Evolutionary conservation across 2,329 filamentous ascomycete genomes (phyloP).

Genomic region (Colletotrichum tofieldiae): DNA sequence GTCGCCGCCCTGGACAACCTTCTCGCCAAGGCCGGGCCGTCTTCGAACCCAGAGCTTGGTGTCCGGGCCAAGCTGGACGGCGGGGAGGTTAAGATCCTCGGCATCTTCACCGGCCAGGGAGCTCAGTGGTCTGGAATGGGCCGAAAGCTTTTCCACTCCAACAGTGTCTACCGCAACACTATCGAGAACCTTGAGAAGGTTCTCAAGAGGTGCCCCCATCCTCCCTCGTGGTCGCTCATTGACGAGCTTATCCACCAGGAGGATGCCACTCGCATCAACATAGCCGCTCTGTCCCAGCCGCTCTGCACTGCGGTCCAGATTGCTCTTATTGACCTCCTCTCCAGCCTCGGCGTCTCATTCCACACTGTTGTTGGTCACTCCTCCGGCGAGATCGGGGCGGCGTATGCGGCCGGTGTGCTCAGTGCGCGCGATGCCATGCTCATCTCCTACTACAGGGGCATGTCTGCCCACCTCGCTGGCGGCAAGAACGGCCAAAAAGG

Average conservation of each 20-base stretch:
- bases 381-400: slow-evolving; percentile 53
- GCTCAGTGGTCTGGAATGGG: slow-evolving; percentile 55
- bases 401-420: slow-evolving; percentile 52
- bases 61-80: slow-evolving; percentile 38
- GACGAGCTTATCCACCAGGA: slow-evolving; percentile 43
- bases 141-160: slow-evolving; percentile 43
- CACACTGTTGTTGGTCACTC: slow-evolving; percentile 46
- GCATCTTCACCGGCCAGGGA: slow-evolving; percentile 55
- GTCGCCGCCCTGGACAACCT: slow-evolving; percentile 28
- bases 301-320: slow-evolving; percentile 46
- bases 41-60: slow-evolving; percentile 35
- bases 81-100: slow-evolving; percentile 43
- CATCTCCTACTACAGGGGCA: slow-evolving; percentile 47
- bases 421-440: slow-evolving; percentile 43
- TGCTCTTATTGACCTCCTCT: slow-evolving; percentile 45
- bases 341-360: slow-evolving; percentile 40
- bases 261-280: slow-evolving; percentile 43
- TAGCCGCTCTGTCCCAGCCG: slow-evolving; percentile 45
- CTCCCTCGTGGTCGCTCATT: slow-evolving; percentile 37
- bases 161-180: slow-evolving; percentile 28
- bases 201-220: slow-evolving; percentile 26
- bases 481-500: slow-evolving; percentile 41
- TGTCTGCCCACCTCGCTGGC: slow-evolving; percentile 39
- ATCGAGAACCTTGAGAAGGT: slow-evolving; percentile 44
- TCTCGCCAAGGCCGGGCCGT: slow-evolving; percentile 29